Evolutionary conservation across 805 yeast genomes (phyloP), one percentile per base, ranked within the genome.

Genomic region (Cyberlindnera meyerae): DNA sequence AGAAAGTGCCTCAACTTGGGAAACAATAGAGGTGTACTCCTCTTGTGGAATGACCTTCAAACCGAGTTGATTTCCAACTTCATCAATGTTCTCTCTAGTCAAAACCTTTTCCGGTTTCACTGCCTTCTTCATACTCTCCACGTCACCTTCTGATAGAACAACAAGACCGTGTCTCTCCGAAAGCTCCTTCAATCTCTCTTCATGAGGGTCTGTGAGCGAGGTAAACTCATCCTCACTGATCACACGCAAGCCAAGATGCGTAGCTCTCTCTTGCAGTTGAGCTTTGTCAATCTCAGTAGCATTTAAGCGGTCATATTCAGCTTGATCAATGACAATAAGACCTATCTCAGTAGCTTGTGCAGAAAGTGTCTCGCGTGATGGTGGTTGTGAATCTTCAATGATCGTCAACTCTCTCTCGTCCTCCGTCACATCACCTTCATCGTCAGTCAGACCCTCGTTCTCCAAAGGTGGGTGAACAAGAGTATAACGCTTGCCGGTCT

Each of bases 271-370:
- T 17, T 34, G 29, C 9, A 48, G 14, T 6, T 30, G 33, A 3
- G 34, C 8, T 18, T 17, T 21, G n/a, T 25, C 39, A 6, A 39
- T 8, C 15, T 33, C 37, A 16, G 24, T 11, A 3, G 54, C 31
- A 3, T 25, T 22, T 16, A 38, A 27, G 1, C 21, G 17, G 8
- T 48, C 53, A 29, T 48, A 52, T 4, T 51, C 56, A 9, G 39
- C 27, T 20, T 48, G 43, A 13, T 49, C 54, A 13, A 64, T 14
- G 2, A 62, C 51, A n/a, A 54, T 51, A 31, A 55, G 41, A 3
- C 55, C 55, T 6, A 48, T 21, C 3, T 39, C 44, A 2, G 31
- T n/a, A 8, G 57, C 56, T 18, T 33, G 43, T 8, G 36, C 21
- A 16, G 18, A 5, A 40, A 29, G 8, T 24, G 28, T 2, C 40